Evolutionary conservation across 345 rosid species (phyloP), one percentile per base, ranked within the genome.

Genomic region (Salix koriyanagi): DNA sequence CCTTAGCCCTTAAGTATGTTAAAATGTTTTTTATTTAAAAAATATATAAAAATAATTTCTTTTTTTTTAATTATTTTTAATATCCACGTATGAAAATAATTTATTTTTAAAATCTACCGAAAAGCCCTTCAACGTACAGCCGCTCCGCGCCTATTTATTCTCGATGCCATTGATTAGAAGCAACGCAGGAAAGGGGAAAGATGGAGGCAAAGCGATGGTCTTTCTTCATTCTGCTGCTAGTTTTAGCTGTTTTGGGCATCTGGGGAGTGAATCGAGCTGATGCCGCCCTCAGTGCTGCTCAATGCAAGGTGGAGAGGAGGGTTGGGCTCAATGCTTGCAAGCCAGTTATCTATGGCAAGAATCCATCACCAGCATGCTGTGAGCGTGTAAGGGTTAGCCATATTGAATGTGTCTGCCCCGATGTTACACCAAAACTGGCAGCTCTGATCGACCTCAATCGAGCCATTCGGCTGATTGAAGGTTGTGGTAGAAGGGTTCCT

Each of bases 401-500:
- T 56, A 0, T 73, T 0, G 86, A 82, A 65, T 79, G 89, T 34
- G 78, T 86, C 1, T 86, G 89, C 74, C 77, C 89, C 2, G 65
- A 1, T 5, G 5, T 84, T 16, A 84, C 83, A 6, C 77, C 87
- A 6, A 62, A 71, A 50, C 9, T 79, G n/a, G 84, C 81, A 4
- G 84, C 87, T 19, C 77, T 84, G 2, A 3, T 84, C 34, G 80
- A 84, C 6, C 6, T 86, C 64, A 84, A 86, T 37, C 89, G 87
- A 8, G 79, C 76, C 72, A 26, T 86, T 77, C 76, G 77, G 34
- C 74, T 83, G 71, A 54, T 84, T 25, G 74, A 83, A 79, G 86
- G 87, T 1, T 84, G 89, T 71, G 89, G 89, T 1, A 21, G 87
- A 18, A 73, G 75, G 37, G 83, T 84, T 42, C 87, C 87, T 80